Conservation (phyloP, 495 filamentous ascomycete species). For the Astrothelium macrocarpum region DNA sequence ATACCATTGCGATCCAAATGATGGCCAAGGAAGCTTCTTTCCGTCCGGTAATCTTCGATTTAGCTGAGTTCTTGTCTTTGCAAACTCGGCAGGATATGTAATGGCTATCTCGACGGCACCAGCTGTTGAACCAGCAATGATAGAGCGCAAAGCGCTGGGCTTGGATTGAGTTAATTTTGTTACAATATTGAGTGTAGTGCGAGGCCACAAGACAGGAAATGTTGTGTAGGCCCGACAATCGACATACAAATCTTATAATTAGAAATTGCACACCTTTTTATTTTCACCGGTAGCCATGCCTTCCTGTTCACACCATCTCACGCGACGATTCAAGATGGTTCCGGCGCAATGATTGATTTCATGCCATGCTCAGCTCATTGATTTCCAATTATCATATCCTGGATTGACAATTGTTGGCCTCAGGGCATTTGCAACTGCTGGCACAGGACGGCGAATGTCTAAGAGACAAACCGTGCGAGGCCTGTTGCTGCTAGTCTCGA, state of each 20-base stretch:
- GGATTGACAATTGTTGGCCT: too few species aligned
- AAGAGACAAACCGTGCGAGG: too few species aligned
- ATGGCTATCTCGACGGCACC: constrained; percentile 96
- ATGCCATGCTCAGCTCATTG: too few species aligned
- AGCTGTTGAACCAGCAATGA: constrained; percentile 79
- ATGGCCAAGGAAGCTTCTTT: constrained; percentile 89
- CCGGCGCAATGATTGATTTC: too few species aligned
- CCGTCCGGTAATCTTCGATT: constrained; percentile 72
- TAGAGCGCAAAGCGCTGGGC: constrained; percentile 74
- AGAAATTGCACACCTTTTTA: background rate
- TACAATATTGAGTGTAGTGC: background rate
- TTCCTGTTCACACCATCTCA: background rate
- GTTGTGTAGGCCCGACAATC: background rate
- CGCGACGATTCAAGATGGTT: too few species aligned
- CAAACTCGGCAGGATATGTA: constrained; percentile 97
- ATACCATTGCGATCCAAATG: constrained; percentile 92
- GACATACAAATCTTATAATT: background rate
- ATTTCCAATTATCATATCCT: too few species aligned
- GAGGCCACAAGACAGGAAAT: background rate
- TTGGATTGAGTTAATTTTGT: constrained; percentile 23
- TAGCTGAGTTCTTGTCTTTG: constrained; percentile 90
- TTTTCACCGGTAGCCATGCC: background rate
- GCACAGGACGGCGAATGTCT: too few species aligned
- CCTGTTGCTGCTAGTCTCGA: too few species aligned
- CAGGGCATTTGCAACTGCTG: too few species aligned